phyloP scores from a whole-genome alignment of 768 basidiomycete genomes.

The Panellus pusillus region DNA sequence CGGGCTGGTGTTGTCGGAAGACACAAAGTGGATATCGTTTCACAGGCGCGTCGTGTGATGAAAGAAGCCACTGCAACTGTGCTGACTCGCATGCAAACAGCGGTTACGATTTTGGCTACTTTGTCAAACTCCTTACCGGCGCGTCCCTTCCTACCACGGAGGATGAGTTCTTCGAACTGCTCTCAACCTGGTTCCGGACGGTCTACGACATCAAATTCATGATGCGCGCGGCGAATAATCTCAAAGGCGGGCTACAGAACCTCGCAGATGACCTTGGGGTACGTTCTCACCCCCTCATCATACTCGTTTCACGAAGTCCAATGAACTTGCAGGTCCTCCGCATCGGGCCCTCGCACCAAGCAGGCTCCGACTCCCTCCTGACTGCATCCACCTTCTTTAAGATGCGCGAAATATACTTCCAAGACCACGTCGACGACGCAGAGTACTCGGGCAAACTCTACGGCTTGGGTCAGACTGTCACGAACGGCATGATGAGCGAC shows the following conservation, averaged over 20 bases:
- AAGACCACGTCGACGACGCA: constrained; percentile 79
- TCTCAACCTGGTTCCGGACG: constrained; percentile 91
- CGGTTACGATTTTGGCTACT: constrained; percentile 99
- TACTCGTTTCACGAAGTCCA: background rate
- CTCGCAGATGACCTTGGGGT: constrained; percentile 96
- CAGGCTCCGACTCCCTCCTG: constrained; percentile 94
- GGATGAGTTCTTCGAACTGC: constrained; percentile 84
- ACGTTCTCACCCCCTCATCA: constrained; percentile 28
- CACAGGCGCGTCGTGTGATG: constrained; percentile 69
- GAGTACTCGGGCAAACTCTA: constrained; percentile 85
- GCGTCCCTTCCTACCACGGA: constrained; percentile 86
- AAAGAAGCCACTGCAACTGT: background rate
- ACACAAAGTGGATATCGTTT: constrained; percentile 96
- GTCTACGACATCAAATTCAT: constrained; percentile 98
- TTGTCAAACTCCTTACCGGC: constrained; percentile 89
- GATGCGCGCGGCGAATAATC: constrained; percentile 83
- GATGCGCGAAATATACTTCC: constrained; percentile 90
- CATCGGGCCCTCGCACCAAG: constrained; percentile 91
- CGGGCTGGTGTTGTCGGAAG: constrained; percentile 84
- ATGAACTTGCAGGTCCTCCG: constrained; percentile 67
- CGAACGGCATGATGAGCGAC: constrained; percentile 61
- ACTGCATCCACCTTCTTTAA: constrained; percentile 96
- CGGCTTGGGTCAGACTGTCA: constrained; percentile 80
- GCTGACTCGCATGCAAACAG: constrained; percentile 40
- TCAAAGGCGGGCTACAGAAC: constrained; percentile 90